Base-by-base conservation (phyloP, 2,329 filamentous ascomycete genomes). In the Bipolaris victoriae region DNA sequence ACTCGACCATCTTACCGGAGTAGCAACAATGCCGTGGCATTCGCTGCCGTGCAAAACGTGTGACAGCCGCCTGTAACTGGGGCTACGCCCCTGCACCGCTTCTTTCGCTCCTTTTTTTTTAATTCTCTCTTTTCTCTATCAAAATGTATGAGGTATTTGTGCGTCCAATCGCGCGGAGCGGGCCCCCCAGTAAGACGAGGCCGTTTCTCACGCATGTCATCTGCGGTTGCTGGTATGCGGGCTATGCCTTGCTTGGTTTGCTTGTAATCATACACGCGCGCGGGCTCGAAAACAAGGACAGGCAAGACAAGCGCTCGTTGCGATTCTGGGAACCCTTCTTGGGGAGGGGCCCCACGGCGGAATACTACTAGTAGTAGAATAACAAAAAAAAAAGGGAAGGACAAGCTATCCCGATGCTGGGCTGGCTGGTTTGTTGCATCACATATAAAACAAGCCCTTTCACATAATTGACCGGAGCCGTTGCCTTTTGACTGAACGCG, bases 121-220 rank as follows among this genome's bases (percentile, higher is more conserved):
- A 20, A 16, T 16, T 31, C 5, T 26, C 24, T 26, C 7, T 31
- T 10, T 31, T 11, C 5, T 31, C 29, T 31, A 31, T 31, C 43
- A 40, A 40, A 36, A 46, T 41, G 50, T 20, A 57, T 69, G 67
- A 67, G 67, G 58, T 57, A 69, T 68, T 69, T 69, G 59, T 63
- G 57, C 49, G 55, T 62, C 65, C 55, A 67, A 66, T 67, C 61
- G 59, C 46, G 55, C 55, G 36, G 51, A 16, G 18, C 49, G 45
- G 26, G 49, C 52, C 48, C 45, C 45, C 16, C 16, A 33, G 56
- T 51, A 49, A 52, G 49, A 10, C 26, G 16, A 20, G 22, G 33
- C 33, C 33, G 9, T 37, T 20, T 20, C 2, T 26, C 10, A 22
- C 22, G 46, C 15, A 4, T 26, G 46, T 49, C 20, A 37, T 37